phyloP scores from a whole-genome alignment of 768 basidiomycete species.

The Suillus subluteus region DNA sequence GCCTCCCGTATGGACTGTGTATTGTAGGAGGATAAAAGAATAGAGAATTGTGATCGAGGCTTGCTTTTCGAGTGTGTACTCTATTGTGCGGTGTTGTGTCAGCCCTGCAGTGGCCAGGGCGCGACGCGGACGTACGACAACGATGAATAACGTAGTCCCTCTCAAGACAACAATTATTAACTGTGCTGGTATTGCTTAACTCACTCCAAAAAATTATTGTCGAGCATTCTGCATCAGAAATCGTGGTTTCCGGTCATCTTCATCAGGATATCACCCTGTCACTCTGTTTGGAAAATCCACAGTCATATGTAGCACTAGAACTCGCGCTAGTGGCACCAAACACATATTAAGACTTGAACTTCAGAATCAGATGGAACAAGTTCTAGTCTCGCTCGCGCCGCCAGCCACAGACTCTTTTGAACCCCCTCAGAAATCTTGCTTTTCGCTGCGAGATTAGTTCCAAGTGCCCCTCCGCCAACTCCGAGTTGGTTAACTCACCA shows the following conservation, averaged over 20 bases:
- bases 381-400: not conserved
- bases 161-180: not conserved
- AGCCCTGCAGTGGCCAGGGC: not conserved
- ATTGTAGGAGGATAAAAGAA: constrained; percentile 7
- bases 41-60: not conserved
- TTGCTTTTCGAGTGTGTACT: not conserved
- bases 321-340: too few relatives aligned
- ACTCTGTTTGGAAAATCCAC: not conserved
- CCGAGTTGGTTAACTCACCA: not conserved
- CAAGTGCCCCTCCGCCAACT: not conserved
- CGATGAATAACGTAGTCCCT: not conserved
- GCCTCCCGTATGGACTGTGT: not conserved
- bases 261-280: not conserved
- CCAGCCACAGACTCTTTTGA: not conserved
- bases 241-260: not conserved
- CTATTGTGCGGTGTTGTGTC: not conserved
- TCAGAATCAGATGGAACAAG: not conserved
- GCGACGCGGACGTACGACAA: not conserved
- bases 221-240: not conserved
- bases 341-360: not conserved
- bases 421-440: not conserved
- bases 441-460: not conserved
- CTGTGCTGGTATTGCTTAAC: not conserved
- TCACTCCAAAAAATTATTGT: not conserved
- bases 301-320: not conserved